Base-by-base conservation (phyloP, 2,329 filamentous ascomycete species). In the Botrytis paeoniae region DNA sequence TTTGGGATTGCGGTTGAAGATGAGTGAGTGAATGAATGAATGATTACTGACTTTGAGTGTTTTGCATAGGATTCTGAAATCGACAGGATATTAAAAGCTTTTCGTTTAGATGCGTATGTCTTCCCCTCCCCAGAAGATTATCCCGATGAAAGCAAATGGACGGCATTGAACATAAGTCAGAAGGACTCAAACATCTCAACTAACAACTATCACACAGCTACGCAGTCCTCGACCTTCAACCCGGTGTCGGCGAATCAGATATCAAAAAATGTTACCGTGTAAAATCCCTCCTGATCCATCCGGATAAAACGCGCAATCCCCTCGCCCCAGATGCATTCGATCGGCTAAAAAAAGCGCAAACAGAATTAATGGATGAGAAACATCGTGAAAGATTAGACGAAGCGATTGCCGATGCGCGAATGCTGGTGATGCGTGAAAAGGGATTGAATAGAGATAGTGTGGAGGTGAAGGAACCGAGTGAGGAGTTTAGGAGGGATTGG, bases 201-300 rank as follows among this genome's bases (percentile, higher is more conserved):
- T 77, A 59, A 77, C 65, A 71, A n/a, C 32, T 72, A 32, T n/a
- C 16, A 29, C 43, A 69, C 75, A 93, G 91, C 78, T 99, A 99
- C 82, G 93, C 95, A 69, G 94, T 99, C 66, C 91, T 99, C 63
- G 96, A 97, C 82, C 92, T 99, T 63, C 94, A 97, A 82, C 96
- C 96, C 5, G 96, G 96, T 81, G 94, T 98, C 32, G 90, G 96
- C 72, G 95, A 98, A 79, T 95, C 93, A 74, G 96, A 98, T 84
- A 98, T 99, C 86, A 98, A 98, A 84, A 86, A 91, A 78, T 89
- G 89, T 77, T 99, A 98, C 85, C 95, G 96, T 86, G 95, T 94
- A 80, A 98, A 98, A 83, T 99, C 96, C n/a, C 91, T 99, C 73
- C 90, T 99, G 66, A 98, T 99, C 85, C 96, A 99, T 85, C 96